Evolutionary conservation across 768 basidiomycete species (phyloP), one percentile per base, ranked within the genome.

Genomic region (Suillus cothurnatus): DNA sequence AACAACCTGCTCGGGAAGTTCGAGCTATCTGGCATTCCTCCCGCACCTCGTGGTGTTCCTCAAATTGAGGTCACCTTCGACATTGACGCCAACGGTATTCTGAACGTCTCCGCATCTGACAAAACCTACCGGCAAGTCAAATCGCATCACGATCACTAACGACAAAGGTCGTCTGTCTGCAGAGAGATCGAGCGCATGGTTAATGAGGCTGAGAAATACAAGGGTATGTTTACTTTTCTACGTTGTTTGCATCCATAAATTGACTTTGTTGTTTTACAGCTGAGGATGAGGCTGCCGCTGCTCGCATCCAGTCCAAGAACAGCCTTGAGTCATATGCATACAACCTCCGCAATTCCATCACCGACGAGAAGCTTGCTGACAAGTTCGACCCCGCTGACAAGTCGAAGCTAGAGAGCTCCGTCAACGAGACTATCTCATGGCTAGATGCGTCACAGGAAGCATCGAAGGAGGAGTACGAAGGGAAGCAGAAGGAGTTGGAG

Each of bases 141-240:
- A 89, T 78, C 91, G 92, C 67, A 94, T 94, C 76, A 95, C 94
- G 66, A 95, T 95, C 80, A 95, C 92, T 72, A 95, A 95, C 78
- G 95, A 97, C 84, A 96, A 98, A 84, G 95, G 95, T 52, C 94
- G 96, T 79, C 81, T 99, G 70, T 95, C 93, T 68, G 94, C 97
- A 82, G 96, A 98, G 96, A 98, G 76, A 98, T 98, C 67, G 96
- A 99, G 78, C 92, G 95, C 76, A 99, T 99, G 96, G 94, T 98
- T 52, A 76, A 78, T 66, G 96, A 97, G 76, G 96, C 96, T 62
- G 95, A 97, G 87, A 88, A 89, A 76, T 96, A 95, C 85, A 94
- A 91, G 81, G 82, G 88, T 86, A 78, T 72, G 85, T 73, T 67
- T 41, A 39, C 3, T 62, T 50, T 58, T 67, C 28, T 15, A 31